Conservation (phyloP, 768 basidiomycete species). For the Russula griseocarnosa region DNA sequence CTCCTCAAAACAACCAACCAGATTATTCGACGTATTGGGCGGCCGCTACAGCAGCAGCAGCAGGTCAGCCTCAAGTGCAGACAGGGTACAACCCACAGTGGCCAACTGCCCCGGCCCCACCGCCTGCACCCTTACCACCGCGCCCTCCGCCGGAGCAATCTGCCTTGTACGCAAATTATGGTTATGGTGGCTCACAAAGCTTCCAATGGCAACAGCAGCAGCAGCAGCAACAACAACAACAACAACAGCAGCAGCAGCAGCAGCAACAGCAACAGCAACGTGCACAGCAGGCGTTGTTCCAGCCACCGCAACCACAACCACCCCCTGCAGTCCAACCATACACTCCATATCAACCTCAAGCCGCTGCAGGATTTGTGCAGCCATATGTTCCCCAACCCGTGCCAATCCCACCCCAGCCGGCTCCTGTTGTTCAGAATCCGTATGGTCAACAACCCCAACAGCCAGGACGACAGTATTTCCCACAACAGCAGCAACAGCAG, state of each 20-base stretch:
- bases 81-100: conserved; percentile 63
- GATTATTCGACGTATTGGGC: conserved; percentile 82
- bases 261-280: conserved; percentile 52
- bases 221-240: conserved; percentile 58
- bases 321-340: conserved; percentile 60
- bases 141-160: conserved; percentile 75
- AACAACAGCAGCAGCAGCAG: conserved; percentile 53
- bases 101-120: conserved; percentile 49
- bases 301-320: conserved; percentile 48
- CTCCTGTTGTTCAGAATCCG: conserved; percentile 41
- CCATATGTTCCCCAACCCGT: conserved; percentile 63
- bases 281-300: conserved; percentile 48
- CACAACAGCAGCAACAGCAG: conserved; percentile 41
- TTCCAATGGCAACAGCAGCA: conserved; percentile 63
- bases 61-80: conserved; percentile 49
- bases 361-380: conserved; percentile 55
- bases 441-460: conserved; percentile 36
- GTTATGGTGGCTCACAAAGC: conserved; percentile 68
- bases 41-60: conserved; percentile 49
- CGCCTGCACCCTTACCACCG: conserved; percentile 41
- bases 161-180: conserved; percentile 86
- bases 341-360: conserved; percentile 68
- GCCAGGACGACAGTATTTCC: conserved; percentile 45
- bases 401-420: conserved; percentile 49
- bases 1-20: conserved; percentile 59